Conservation (phyloP, 192 early-diverging fungal genomes). For the Dimargaris xerosporica region DNA sequence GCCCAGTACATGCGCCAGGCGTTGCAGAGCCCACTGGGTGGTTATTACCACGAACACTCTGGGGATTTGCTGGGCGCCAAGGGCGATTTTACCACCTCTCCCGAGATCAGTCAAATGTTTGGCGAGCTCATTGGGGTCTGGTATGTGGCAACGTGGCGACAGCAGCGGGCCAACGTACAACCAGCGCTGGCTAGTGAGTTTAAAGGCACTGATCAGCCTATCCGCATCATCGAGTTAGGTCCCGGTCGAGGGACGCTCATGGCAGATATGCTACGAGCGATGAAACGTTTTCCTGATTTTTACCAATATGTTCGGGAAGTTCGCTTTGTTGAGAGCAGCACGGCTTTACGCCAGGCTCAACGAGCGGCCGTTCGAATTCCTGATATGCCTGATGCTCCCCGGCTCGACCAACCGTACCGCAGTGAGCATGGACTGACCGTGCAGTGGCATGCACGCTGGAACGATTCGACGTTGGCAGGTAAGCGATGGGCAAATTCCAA, state of each 20-base stretch:
- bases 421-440: conserved; percentile 30
- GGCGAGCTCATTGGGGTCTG: conserved; percentile 87
- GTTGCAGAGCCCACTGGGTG: conserved; percentile 70
- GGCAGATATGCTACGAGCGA: conserved; percentile 73
- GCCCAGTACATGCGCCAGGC: conserved; percentile 80
- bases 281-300: conserved; percentile 52
- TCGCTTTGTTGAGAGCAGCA: conserved; percentile 76
- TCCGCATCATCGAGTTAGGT: conserved; percentile 63
- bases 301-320: conserved; percentile 42
- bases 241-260: conserved; percentile 92
- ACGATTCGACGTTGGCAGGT: conserved; percentile 16
- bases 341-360: conserved; percentile 34
- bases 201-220: conserved; percentile 31
- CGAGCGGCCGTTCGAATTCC: too few species aligned
- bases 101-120: conserved; percentile 97
- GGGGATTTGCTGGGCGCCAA: conserved; percentile 76
- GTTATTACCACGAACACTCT: conserved; percentile 73
- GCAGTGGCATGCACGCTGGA: conserved; percentile 53
- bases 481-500: too few species aligned
- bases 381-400: too few species aligned
- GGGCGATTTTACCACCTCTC: conserved; percentile 93
- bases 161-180: not conserved
- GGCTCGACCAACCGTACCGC: conserved; percentile 10
- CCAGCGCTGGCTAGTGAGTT: too few species aligned
- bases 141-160: conserved; percentile 71